Conservation (phyloP, 1,284 basidiomycete genomes). For the Chalciporus piperatoides region DNA sequence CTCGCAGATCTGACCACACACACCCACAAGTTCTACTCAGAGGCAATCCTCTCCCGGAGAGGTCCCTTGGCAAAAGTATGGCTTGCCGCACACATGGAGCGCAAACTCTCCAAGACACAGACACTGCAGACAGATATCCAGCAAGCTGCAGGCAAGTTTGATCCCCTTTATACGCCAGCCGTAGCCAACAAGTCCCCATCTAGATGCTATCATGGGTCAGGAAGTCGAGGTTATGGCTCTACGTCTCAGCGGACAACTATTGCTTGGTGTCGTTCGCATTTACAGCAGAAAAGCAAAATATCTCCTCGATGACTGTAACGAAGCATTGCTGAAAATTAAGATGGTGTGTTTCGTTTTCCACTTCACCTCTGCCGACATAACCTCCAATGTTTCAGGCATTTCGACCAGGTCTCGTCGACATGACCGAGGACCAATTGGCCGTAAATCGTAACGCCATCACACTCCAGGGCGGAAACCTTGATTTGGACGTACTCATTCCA, state of each 20-base stretch:
- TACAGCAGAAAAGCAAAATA: constrained; percentile 98
- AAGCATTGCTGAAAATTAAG: constrained; percentile 92
- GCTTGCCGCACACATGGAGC: constrained; percentile 98
- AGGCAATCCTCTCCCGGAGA: constrained; percentile 88
- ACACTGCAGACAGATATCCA: constrained; percentile 93
- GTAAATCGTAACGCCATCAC: constrained; percentile 88
- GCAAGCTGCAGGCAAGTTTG: constrained; percentile 77
- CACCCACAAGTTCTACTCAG: constrained; percentile 76
- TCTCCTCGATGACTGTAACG: constrained; percentile 95
- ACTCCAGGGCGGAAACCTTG: constrained; percentile 67
- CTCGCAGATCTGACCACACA: background rate
- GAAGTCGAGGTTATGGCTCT: constrained; percentile 90
- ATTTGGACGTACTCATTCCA: constrained; percentile 77
- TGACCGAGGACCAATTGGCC: constrained; percentile 90
- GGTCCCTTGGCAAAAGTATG: constrained; percentile 96
- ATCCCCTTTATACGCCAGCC: background rate
- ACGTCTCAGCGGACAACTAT: constrained; percentile 89
- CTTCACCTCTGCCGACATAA: constrained; percentile 2
- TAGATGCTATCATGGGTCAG: constrained; percentile 87
- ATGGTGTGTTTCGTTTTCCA: constrained; percentile 54
- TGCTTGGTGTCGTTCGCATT: constrained; percentile 95
- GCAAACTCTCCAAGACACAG: constrained; percentile 94
- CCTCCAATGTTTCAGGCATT: constrained; percentile 62
- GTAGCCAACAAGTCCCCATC: background rate
- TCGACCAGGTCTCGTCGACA: constrained; percentile 88